A percentile compares a stretch with the other conserved stretches of the same genome.
These are phyloP conservation scores for Ceratocystis papillata DNA, from an alignment of 2,329 filamentous ascomycete genomes.

Conservation along the genomic window DNA sequence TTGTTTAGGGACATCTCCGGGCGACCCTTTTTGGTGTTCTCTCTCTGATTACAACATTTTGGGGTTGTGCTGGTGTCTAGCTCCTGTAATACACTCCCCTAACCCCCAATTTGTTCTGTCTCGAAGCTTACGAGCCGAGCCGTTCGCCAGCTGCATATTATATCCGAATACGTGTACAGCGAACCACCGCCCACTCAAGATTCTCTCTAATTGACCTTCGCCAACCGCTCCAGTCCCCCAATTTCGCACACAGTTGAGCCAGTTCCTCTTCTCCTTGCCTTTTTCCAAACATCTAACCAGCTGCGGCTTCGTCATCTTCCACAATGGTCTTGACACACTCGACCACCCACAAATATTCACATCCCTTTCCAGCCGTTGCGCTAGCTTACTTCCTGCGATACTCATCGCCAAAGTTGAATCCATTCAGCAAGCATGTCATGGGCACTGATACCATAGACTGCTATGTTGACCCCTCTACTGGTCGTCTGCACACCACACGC, in stretches of 20 bases:
- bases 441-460: constrained; percentile 74
- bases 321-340: constrained; percentile 54
- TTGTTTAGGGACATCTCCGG: neutral
- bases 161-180: neutral
- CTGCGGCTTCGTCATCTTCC: constrained; percentile 24
- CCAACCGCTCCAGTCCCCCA: neutral
- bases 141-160: neutral
- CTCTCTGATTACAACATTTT: neutral
- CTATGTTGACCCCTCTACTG: constrained; percentile 59
- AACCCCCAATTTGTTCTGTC: neutral
- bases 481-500: constrained; percentile 65
- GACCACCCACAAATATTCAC: constrained; percentile 62
- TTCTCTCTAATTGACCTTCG: neutral
- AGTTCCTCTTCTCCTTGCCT: neutral
- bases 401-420: constrained; percentile 59
- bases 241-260: neutral
- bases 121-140: constrained; percentile 4
- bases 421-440: constrained; percentile 70
- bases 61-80: neutral
- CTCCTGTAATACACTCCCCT: neutral
- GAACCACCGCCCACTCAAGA: neutral
- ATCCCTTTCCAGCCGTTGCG: constrained; percentile 74
- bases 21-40: neutral
- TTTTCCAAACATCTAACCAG: no score
- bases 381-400: constrained; percentile 85